phyloP scores from a whole-genome alignment of 2,329 filamentous ascomycete species.

The Nemania sp. region DNA sequence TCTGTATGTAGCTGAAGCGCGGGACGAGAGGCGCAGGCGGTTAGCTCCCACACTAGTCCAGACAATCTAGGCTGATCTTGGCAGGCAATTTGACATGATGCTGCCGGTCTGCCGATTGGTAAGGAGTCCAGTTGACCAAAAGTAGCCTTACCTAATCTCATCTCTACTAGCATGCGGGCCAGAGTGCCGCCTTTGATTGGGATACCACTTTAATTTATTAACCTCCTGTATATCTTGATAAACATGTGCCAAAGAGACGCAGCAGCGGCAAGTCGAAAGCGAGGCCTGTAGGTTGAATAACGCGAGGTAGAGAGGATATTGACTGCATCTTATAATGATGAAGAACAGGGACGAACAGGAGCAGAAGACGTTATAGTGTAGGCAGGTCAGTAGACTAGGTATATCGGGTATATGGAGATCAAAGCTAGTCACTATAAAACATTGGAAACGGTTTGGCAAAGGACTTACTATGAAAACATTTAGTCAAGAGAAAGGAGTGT shows the following conservation, averaged over 20 bases:
- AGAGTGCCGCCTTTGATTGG: no score
- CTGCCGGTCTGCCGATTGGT: constrained; percentile 7
- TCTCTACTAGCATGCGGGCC: not conserved
- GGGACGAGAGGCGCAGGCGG: constrained; percentile 18
- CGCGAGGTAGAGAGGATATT: no score
- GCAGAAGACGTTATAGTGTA: no score
- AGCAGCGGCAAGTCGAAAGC: no score
- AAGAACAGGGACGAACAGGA: no score
- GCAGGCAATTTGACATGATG: constrained; percentile 17
- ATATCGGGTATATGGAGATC: not conserved
- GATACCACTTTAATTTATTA: no score
- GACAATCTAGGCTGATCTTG: constrained; percentile 11
- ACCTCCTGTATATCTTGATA: no score
- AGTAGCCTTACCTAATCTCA: not conserved
- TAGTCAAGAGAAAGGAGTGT: constrained; percentile 3
- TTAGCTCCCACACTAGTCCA: not conserved
- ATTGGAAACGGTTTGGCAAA: not conserved
- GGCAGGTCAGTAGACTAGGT: no score
- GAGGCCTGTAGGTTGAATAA: no score
- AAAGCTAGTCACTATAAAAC: not conserved
- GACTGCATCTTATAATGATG: no score
- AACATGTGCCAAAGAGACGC: no score
- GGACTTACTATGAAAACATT: not conserved
- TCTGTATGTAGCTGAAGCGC: constrained; percentile 11
- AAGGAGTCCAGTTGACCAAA: not conserved